A percentile compares a stretch with the other conserved stretches of the same genome.
Conservation (phyloP, 2,329 filamentous ascomycete species). For the Penicillium brasilianum region DNA sequence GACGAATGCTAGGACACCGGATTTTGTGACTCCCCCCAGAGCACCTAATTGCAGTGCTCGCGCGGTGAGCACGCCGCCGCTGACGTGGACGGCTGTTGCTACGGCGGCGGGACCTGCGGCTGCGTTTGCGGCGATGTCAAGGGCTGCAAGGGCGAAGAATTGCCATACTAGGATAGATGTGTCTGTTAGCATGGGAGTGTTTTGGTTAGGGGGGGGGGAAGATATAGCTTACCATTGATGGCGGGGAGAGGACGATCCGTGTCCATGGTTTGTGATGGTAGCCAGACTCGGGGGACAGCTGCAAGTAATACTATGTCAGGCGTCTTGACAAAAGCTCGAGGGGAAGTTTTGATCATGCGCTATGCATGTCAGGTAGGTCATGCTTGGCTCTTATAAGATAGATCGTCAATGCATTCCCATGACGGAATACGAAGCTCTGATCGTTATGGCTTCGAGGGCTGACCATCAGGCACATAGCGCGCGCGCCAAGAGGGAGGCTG, state of each 20-base stretch:
- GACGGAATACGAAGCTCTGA: not conserved
- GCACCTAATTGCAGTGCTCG: conserved; percentile 22
- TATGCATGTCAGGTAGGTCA: not conserved
- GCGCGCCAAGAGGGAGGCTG: conserved; percentile 9
- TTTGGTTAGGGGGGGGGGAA: no score
- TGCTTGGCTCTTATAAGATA: not conserved
- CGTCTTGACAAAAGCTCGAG: not conserved
- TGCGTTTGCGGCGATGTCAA: conserved; percentile 24
- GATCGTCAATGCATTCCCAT: not conserved
- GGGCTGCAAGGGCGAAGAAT: conserved; percentile 24
- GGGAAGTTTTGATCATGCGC: not conserved
- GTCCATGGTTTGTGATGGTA: conserved; percentile 4
- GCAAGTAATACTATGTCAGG: not conserved
- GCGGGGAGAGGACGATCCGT: conserved; percentile 11
- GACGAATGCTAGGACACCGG: conserved; percentile 22
- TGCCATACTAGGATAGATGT: conserved; percentile 15
- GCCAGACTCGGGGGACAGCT: not conserved
- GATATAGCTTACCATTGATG: conserved; percentile 16
- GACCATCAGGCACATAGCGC: not conserved
- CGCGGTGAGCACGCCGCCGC: conserved; percentile 19
- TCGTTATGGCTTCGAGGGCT: not conserved
- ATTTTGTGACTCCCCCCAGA: conserved; percentile 23
- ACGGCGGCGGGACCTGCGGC: conserved; percentile 26
- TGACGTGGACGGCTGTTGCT: conserved; percentile 24
- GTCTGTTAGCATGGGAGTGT: not conserved